Evolutionary conservation across 352 stramenopile genomes (phyloP).

Genomic region (Phytopythium kandeliae): DNA sequence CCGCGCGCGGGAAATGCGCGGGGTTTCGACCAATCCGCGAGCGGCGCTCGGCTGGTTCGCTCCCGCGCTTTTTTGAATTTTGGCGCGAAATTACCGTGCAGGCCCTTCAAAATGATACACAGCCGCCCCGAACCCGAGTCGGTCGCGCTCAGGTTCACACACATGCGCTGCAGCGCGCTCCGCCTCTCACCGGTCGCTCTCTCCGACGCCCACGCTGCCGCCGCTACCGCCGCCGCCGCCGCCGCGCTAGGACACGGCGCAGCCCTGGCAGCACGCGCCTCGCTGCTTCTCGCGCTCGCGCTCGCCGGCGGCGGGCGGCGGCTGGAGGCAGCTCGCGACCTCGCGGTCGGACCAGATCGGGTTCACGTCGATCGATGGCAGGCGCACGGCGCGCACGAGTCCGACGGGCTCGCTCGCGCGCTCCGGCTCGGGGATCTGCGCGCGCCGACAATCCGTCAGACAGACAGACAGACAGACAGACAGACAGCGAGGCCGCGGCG

Average conservation of each 20-base stretch:
- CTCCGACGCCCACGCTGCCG: neutral
- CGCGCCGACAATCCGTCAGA: neutral
- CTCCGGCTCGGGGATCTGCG: conserved; percentile 44
- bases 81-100: too few relatives aligned
- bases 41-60: too few relatives aligned
- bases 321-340: conserved; percentile 42
- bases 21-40: too few relatives aligned
- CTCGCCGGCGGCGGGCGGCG: conserved; percentile 7
- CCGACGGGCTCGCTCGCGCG: conserved; percentile 29
- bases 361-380: conserved; percentile 24
- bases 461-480: conserved; percentile 1
- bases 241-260: conserved; percentile 25
- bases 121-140: too few relatives aligned
- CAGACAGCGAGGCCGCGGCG: neutral
- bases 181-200: too few relatives aligned
- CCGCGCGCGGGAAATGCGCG: too few relatives aligned
- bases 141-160: too few relatives aligned
- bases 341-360: conserved; percentile 43
- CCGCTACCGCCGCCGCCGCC: too few relatives aligned
- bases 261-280: conserved; percentile 37
- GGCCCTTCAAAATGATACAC: too few relatives aligned
- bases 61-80: too few relatives aligned
- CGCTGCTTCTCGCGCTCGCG: conserved; percentile 6
- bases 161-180: too few relatives aligned
- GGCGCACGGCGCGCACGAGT: conserved; percentile 38